A percentile compares a stretch with the other conserved stretches of the same genome.
These are phyloP conservation scores for Rhododendron ovatum DNA, from an alignment of 148 eudicot genomes.

Conservation along the genomic window DNA sequence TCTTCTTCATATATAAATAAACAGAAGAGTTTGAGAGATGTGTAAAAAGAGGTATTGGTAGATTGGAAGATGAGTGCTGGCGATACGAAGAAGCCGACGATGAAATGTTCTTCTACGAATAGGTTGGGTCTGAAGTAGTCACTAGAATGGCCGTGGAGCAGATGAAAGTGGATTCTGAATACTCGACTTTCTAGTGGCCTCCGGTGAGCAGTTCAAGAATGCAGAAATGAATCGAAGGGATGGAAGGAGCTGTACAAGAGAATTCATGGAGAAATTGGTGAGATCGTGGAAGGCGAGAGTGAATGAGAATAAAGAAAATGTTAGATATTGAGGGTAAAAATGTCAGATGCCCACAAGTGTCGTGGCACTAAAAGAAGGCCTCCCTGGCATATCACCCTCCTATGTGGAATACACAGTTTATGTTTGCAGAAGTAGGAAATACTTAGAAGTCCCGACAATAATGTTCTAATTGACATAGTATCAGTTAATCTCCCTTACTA, in stretches of 20 bases:
- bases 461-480: neutral
- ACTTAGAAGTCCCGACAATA: neutral
- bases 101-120: too few relatives aligned
- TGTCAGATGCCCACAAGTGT: neutral
- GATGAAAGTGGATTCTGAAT: neutral
- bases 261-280: too few relatives aligned
- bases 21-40: neutral
- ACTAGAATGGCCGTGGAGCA: too few relatives aligned
- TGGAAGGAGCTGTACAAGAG: too few relatives aligned
- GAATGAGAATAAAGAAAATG: neutral
- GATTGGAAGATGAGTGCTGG: neutral
- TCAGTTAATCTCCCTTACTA: neutral
- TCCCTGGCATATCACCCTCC: neutral
- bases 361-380: neutral
- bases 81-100: neutral
- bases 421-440: slow-evolving; percentile 7
- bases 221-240: too few relatives aligned
- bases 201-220: neutral
- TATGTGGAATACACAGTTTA: neutral
- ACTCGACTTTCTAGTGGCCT: neutral
- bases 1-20: too few relatives aligned
- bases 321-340: neutral
- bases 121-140: too few relatives aligned
- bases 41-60: neutral
- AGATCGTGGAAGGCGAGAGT: neutral